Evolutionary conservation across 108 stramenopile species (phyloP).

Genomic region (Cyclostephanos invisitatus): DNA sequence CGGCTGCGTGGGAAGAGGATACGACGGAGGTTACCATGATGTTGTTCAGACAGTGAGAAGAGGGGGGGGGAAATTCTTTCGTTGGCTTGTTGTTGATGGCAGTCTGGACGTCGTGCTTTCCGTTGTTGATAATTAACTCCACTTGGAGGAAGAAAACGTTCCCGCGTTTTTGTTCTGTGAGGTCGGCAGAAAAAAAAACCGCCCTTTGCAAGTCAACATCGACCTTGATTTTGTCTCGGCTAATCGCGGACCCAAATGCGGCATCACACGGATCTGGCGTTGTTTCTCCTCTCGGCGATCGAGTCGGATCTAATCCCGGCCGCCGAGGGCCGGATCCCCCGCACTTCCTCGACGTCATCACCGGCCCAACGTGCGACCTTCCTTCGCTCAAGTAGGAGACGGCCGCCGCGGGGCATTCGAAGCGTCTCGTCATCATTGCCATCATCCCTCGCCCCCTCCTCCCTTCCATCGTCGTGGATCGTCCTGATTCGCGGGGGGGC

Average conservation of each 20-base stretch:
- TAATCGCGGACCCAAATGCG: slow-evolving; percentile 2
- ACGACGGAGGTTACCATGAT: slow-evolving; percentile 2
- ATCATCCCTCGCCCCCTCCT: neutral
- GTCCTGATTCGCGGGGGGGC: slow-evolving; percentile 48
- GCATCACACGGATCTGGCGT: neutral
- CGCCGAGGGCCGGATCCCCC: neutral
- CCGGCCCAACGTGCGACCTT: neutral
- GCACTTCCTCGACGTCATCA: neutral
- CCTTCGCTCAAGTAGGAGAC: neutral
- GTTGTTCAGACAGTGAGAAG: too few relatives aligned
- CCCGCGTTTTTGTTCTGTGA: too few relatives aligned
- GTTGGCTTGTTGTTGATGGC: too few relatives aligned
- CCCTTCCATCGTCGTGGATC: neutral
- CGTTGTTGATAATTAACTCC: too few relatives aligned
- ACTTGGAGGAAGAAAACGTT: too few relatives aligned
- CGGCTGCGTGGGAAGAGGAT: neutral
- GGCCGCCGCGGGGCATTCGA: neutral
- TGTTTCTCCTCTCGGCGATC: slow-evolving; percentile 6
- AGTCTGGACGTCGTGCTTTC: too few relatives aligned
- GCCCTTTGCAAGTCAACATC: too few relatives aligned
- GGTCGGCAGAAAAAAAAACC: too few relatives aligned
- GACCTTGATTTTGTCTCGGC: neutral
- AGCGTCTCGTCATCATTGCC: neutral
- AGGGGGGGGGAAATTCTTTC: too few relatives aligned
- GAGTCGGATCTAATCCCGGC: neutral